Base-by-base conservation (phyloP, 768 basidiomycete genomes). In the Tylopilus sp. region DNA sequence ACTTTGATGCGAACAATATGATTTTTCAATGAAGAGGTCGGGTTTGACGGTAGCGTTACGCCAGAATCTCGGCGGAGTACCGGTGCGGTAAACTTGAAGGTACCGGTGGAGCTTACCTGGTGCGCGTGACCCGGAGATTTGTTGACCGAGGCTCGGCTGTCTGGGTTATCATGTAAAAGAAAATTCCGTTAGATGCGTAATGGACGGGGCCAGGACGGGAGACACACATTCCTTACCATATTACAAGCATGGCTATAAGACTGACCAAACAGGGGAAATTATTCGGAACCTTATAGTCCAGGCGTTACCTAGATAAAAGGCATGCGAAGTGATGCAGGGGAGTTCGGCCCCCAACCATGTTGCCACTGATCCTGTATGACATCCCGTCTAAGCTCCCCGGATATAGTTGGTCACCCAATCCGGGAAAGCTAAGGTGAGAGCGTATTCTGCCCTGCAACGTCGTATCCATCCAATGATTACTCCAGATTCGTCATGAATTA, bases 331-430 rank as follows among this genome's bases (percentile, higher is more conserved):
- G 16, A 21, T n/a, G 16, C n/a, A 6, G 9, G 44, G 16, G 9
- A 19, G 7, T 34, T 24, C 24, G 51, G 47, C 30, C 10, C 17
- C 14, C 34, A 46, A n/a, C 3, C 40, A 68, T 68, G 66, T 45
- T 58, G n/a, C 59, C 67, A 1, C 66, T 75, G 31, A 54, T 63
- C 45, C 62, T 76, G 51, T 74, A 72, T 29, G 75, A 76, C 19
- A 68, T 71, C 22, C 67, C 72, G n/a, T 71, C 67, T 31, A 63
- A 62, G 8, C 48, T 66, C 12, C 64, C 70, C 0, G 64, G 61
- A 3, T 65, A 64, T 17, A 53, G 19, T 4, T 75, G 68, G 69
- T 67, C 75, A 2, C 69, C 70, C 7, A 78, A 75, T 47, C 58
- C 70, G 10, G 71, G 64, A 55, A 78, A 68, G 52, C 59, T 72